Evolutionary conservation across 192 early-diverging fungal species (phyloP), one percentile per base, ranked within the genome.

Genomic region (Coemansia sp.): DNA sequence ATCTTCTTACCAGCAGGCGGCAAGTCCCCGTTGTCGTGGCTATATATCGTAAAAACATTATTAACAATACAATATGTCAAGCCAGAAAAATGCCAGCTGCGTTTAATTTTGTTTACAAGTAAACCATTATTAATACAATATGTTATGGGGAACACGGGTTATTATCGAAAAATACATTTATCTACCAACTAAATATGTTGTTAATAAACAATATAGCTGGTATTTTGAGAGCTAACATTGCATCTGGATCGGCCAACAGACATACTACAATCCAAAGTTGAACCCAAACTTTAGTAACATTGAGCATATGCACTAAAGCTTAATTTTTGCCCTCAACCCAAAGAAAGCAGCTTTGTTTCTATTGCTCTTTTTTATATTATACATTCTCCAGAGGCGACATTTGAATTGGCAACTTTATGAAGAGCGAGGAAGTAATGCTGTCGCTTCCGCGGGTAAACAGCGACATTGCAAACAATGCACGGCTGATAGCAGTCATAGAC

Each of bases 401-500:
- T 43, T 43, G 15, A 43, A 15, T 15, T 38, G 41, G 19, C 29
- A 19, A 15, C 24, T 35, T 23, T 5, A 50, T 29, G 27, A 37
- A 24, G 8, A 24, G 45, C 25, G 35, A 43, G 11, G 45, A 17
- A 4, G 2, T 14, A 24, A 8, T n/a, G 21, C 3, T 29, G 23
- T 19, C 23, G 17, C 45, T 60, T 4, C 27, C 25, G 11, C 60
- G 60, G 11, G 60, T 61, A 8, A 51, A 22, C 27, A 15, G 6
- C 37, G 67, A 69, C 49, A 48, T 72, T 21, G 35, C 65, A 6
- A 61, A 63, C 50, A n/a, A 21, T 4, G 64, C 66, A 3, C 53
- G 38, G 5, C 47, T 79, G 60, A 51, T 57, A 22, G 76, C 57
- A 3, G 76, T 79, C 15, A 35, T 79, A 23, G 76, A 79, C 60